Conservation (phyloP, 805 yeast species). For the Kuraishia ogatae region DNA sequence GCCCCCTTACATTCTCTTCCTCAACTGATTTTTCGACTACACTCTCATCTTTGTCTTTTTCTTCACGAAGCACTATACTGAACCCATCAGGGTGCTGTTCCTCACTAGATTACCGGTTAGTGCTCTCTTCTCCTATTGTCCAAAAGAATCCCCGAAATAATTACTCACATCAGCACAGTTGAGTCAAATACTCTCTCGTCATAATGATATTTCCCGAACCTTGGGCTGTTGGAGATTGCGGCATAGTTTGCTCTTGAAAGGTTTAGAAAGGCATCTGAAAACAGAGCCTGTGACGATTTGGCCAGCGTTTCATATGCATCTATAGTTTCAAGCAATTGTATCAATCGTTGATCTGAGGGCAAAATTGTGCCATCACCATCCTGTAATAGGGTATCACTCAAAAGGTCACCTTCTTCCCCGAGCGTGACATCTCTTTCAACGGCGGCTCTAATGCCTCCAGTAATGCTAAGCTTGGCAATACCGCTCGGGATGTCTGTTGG, state of each 20-base stretch:
- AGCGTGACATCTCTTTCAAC: background rate
- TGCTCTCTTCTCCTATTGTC: background rate
- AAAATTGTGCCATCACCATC: background rate
- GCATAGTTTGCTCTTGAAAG: constrained; percentile 35
- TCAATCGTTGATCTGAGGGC: background rate
- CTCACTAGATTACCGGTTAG: background rate
- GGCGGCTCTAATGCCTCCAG: background rate
- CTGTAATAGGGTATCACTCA: background rate
- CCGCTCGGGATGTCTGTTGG: background rate
- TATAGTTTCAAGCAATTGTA: constrained; percentile 20
- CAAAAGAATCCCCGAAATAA: no score
- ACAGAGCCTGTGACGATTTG: constrained; percentile 14
- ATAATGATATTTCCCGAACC: constrained; percentile 11
- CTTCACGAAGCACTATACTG: no score
- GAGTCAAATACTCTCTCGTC: constrained; percentile 13
- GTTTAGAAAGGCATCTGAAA: constrained; percentile 27
- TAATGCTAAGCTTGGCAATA: background rate
- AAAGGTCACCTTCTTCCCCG: background rate
- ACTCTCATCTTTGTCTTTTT: background rate
- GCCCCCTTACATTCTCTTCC: background rate
- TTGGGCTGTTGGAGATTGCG: constrained; percentile 5
- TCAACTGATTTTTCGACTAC: background rate
- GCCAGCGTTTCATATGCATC: constrained; percentile 24
- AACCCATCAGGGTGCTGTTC: background rate
- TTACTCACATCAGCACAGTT: background rate